These are phyloP conservation scores for Hymenoscyphus fructigenus DNA, from an alignment of 2,329 filamentous ascomycete genomes.

Conservation along the genomic window DNA sequence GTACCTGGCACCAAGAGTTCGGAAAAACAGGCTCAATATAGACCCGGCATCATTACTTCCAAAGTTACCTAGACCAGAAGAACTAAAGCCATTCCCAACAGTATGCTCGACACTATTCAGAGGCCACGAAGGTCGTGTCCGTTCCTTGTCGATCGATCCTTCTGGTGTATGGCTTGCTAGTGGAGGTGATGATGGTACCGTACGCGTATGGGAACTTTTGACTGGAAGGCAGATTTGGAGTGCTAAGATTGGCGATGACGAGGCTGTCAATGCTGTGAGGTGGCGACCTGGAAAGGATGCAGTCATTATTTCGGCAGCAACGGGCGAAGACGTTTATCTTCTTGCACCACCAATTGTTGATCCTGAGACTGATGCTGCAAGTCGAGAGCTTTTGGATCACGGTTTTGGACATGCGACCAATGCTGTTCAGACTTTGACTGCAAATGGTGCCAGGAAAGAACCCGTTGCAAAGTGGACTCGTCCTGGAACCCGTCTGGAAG, in stretches of 20 bases:
- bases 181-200: constrained; percentile 90
- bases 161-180: constrained; percentile 83
- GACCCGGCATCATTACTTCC: constrained; percentile 90
- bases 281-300: constrained; percentile 86
- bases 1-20: constrained; percentile 88
- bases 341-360: constrained; percentile 73
- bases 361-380: constrained; percentile 70
- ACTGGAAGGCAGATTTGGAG: constrained; percentile 89
- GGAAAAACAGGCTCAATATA: constrained; percentile 93
- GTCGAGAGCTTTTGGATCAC: constrained; percentile 74
- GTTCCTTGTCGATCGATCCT: constrained; percentile 81
- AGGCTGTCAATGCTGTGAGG: constrained; percentile 78
- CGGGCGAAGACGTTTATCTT: constrained; percentile 82
- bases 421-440: constrained; percentile 51
- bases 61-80: constrained; percentile 88
- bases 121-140: constrained; percentile 85
- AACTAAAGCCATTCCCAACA: constrained; percentile 92
- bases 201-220: constrained; percentile 84
- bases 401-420: constrained; percentile 93
- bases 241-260: constrained; percentile 73
- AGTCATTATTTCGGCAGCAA: constrained; percentile 78
- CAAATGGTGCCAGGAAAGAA: constrained; percentile 64
- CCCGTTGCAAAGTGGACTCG: constrained; percentile 80
- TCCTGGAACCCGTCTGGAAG: constrained; percentile 70
- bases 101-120: constrained; percentile 82